These are phyloP conservation scores for Talaromyces sp. DNA, from an alignment of 2,329 filamentous ascomycete genomes.

Conservation along the genomic window DNA sequence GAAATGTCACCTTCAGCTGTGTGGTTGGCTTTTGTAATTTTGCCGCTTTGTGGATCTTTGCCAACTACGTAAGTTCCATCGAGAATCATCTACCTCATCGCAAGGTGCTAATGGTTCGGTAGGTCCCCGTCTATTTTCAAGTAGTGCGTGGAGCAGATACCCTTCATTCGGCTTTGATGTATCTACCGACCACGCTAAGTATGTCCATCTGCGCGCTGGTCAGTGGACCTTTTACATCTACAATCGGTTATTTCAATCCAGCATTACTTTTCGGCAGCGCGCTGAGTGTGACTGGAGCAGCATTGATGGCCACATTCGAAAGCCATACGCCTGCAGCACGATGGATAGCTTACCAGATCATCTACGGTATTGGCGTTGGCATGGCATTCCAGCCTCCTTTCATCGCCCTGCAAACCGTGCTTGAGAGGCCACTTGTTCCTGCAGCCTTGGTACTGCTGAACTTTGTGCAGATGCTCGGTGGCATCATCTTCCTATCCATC, in stretches of 20 bases:
- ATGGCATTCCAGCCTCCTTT: constrained; percentile 23
- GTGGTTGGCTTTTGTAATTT: constrained; percentile 11
- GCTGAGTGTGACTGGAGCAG: constrained; percentile 4
- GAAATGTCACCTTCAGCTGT: constrained; percentile 27
- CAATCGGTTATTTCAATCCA: constrained; percentile 11
- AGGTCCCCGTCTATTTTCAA: constrained; percentile 15
- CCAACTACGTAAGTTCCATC: constrained; percentile 11
- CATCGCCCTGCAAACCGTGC: constrained; percentile 23
- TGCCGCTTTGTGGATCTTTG: background rate
- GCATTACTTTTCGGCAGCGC: background rate
- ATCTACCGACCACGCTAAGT: constrained; percentile 1
- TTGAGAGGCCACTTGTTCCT: constrained; percentile 23
- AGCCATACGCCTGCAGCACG: constrained; percentile 13
- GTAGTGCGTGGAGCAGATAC: constrained; percentile 9
- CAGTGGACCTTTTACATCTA: background rate
- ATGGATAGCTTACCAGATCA: constrained; percentile 27
- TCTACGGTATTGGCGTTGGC: constrained; percentile 28
- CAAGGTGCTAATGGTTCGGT: background rate
- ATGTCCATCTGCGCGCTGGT: background rate
- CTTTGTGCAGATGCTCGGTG: constrained; percentile 22
- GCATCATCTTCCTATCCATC: constrained; percentile 21
- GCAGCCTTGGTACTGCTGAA: constrained; percentile 23
- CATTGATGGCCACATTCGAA: constrained; percentile 15
- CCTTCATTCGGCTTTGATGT: constrained; percentile 12
- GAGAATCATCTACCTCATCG: background rate